Conservation (phyloP, 805 yeast species). For the Dipodascus geniculatus region DNA sequence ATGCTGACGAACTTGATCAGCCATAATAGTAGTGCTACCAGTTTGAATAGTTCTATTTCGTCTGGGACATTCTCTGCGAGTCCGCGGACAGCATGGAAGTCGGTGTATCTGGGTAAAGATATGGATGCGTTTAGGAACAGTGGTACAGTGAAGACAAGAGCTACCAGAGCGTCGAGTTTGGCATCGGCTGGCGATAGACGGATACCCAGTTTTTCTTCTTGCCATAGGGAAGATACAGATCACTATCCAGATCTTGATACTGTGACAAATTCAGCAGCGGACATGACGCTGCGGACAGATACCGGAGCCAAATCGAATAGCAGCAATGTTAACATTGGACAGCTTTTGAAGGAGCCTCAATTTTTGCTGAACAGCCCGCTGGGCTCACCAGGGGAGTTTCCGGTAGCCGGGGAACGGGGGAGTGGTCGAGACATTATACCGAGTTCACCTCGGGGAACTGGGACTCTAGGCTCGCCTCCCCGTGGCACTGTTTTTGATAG, state of each 20-base stretch:
- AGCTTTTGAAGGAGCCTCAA: not conserved
- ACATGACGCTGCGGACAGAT: not conserved
- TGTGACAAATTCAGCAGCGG: not conserved
- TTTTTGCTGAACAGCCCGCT: not conserved
- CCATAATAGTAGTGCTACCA: not conserved
- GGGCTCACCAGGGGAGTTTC: too few relatives aligned
- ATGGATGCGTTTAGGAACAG: not conserved
- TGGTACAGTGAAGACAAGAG: not conserved
- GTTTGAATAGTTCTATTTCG: not conserved
- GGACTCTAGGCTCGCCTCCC: not conserved
- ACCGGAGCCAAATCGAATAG: not conserved
- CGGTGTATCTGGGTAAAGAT: not conserved
- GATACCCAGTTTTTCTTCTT: not conserved
- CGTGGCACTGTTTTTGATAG: not conserved
- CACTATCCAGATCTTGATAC: not conserved
- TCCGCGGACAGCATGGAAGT: not conserved
- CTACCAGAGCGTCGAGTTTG: not conserved
- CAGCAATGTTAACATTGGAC: not conserved
- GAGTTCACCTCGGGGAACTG: too few relatives aligned
- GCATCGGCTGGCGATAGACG: not conserved
- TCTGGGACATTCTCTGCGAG: not conserved
- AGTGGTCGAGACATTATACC: too few relatives aligned
- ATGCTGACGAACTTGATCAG: not conserved
- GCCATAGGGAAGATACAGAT: too few relatives aligned
- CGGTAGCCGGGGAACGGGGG: too few relatives aligned